phyloP scores from a whole-genome alignment of 805 yeast species.

The Suhomyces kilbournensis region DNA sequence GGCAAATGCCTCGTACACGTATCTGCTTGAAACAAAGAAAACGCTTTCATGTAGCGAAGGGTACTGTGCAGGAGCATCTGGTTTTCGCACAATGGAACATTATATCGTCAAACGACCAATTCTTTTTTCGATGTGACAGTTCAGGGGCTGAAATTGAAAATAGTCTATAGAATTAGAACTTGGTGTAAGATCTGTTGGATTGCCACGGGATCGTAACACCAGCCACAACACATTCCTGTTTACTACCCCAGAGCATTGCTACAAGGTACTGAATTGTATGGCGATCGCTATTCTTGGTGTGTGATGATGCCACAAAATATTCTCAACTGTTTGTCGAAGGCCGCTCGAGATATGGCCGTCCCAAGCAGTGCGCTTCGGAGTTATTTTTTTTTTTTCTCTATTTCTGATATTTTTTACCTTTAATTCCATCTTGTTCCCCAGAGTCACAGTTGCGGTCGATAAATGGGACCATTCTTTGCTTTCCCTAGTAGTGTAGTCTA shows the following conservation, averaged over 20 bases:
- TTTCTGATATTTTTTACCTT: neutral
- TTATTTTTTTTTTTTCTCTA: neutral
- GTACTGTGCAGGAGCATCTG: neutral
- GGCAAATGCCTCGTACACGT: neutral
- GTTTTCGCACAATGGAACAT: neutral
- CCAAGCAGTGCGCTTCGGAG: neutral
- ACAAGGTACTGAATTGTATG: neutral
- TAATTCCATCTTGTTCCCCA: neutral
- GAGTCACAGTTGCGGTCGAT: neutral
- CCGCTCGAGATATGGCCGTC: neutral
- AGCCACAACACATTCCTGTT: neutral
- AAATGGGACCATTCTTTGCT: neutral
- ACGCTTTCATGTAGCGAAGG: conserved; percentile 1
- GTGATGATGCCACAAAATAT: neutral
- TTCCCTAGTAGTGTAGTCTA: neutral
- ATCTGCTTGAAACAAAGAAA: neutral
- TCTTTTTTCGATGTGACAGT: neutral
- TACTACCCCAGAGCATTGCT: neutral
- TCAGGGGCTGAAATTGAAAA: neutral
- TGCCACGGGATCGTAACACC: neutral
- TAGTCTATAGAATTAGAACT: neutral
- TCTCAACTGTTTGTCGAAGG: neutral
- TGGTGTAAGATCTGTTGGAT: neutral
- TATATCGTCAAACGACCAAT: neutral
- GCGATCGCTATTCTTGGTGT: neutral